A percentile compares a stretch with the other conserved stretches of the same genome.
These are phyloP conservation scores for Austroboletus festivus DNA, from an alignment of 768 basidiomycete species.

Conservation along the genomic window DNA sequence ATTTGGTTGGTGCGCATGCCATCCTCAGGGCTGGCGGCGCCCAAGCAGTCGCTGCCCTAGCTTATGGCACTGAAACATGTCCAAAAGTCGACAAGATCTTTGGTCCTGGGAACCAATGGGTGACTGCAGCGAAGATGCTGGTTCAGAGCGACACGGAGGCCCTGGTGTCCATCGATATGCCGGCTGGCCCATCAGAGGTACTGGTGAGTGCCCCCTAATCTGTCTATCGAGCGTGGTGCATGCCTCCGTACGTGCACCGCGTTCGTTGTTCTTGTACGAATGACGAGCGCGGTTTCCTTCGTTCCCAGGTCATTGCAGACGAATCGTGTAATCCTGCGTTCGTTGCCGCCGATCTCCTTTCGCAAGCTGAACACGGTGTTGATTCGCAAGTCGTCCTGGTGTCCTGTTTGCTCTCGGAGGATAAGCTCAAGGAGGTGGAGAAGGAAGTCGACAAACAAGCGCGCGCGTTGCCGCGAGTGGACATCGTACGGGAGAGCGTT, in stretches of 20 bases:
- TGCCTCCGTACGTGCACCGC: constrained; percentile 50
- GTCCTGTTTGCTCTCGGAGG: constrained; percentile 62
- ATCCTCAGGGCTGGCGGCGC: constrained; percentile 95
- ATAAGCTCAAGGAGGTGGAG: constrained; percentile 72
- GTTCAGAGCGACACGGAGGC: constrained; percentile 99
- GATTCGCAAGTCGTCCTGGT: constrained; percentile 98
- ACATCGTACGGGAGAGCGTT: constrained; percentile 87
- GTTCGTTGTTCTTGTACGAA: constrained; percentile 39
- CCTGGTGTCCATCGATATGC: constrained; percentile 97
- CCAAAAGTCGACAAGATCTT: constrained; percentile 99
- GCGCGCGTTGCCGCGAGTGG: constrained; percentile 78
- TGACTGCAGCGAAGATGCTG: constrained; percentile 98
- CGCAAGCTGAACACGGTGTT: constrained; percentile 96
- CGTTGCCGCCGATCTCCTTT: constrained; percentile 94
- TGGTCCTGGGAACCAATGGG: constrained; percentile 99
- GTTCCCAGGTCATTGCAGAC: constrained; percentile 88
- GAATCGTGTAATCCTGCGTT: constrained; percentile 80
- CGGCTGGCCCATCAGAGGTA: constrained; percentile 96
- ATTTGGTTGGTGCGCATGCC: constrained; percentile 84
- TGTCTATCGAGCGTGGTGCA: constrained; percentile 57
- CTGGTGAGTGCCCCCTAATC: constrained; percentile 49
- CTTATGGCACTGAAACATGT: constrained; percentile 92
- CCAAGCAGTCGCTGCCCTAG: constrained; percentile 93
- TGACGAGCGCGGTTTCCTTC: constrained; percentile 26
- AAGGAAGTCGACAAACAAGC: constrained; percentile 85